phyloP scores from a whole-genome alignment of 352 stramenopile species.

The Blastocystis hominis region DNA sequence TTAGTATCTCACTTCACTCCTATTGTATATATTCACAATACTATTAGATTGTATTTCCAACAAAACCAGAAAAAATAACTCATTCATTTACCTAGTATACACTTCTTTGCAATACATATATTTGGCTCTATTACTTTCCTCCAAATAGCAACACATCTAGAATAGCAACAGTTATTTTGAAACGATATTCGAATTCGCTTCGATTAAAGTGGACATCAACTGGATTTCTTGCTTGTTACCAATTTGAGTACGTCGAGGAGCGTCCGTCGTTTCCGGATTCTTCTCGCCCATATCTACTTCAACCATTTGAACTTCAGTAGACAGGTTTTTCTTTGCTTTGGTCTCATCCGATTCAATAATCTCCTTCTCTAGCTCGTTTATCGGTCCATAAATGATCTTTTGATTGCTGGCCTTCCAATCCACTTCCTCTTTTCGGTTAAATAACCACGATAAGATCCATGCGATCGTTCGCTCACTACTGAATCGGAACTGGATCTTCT shows the following conservation, averaged over 20 bases:
- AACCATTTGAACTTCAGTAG: not conserved
- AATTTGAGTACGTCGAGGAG: not conserved
- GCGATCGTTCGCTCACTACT: conserved; percentile 36
- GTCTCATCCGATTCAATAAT: conserved; percentile 5
- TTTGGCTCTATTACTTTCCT: not conserved
- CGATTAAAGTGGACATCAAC: not conserved
- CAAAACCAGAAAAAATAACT: not conserved
- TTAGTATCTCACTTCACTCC: too few relatives aligned
- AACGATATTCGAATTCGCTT: not conserved
- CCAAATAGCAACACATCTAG: not conserved
- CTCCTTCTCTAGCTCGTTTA: conserved; percentile 9
- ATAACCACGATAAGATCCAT: conserved; percentile 33
- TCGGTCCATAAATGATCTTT: conserved; percentile 53
- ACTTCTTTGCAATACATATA: not conserved
- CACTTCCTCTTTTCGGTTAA: conserved; percentile 25
- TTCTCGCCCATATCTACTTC: not conserved
- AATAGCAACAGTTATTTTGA: not conserved
- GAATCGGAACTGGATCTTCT: conserved; percentile 18
- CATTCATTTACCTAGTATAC: not conserved
- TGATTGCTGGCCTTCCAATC: conserved; percentile 42
- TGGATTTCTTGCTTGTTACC: conserved; percentile 10
- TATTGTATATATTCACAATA: too few relatives aligned
- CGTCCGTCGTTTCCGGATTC: not conserved
- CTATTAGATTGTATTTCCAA: not conserved
- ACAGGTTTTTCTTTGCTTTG: conserved; percentile 10